Base-by-base conservation (phyloP, 164 flowering plant genomes). In the Vitis amurensis region DNA sequence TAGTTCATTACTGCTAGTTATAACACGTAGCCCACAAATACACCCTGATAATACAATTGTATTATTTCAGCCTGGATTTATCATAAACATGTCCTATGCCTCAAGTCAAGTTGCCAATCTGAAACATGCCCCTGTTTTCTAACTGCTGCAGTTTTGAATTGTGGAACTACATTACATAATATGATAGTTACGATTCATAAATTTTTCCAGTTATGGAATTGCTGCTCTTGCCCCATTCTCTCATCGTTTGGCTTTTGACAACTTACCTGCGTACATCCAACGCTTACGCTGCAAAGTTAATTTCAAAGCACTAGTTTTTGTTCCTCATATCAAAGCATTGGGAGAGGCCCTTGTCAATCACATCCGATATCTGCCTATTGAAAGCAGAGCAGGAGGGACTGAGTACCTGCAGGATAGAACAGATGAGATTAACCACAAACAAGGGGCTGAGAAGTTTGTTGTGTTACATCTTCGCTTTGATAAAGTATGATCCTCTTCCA, bases 171-270 rank as follows among this genome's bases (percentile, higher is more conserved):
- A 27, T 51, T 52, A 15, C 14, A 8, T 12, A 16, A 14, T 15
- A 14, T 30, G 12, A n/a, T 8, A 15, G 11, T 15, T 49, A 29
- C 4, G 5, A 47, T 62, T 9, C 10, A 48, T 58, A 69, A 29
- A 3, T 16, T 72, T 53, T 31, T 76, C 56, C 89, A 95, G 98
- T 53, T 87, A 90, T 72, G 97, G 98, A 10, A 86, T 96, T 81
- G 97, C 97, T 77, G 98, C 99, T 51, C 84, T 96, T 74, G 76
- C 99, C 9, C 99, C 99, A 47, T 96, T 96, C 83, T 96, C 99
- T 50, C 99, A 96, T 69, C 99, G 99, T 11, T 74, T 96, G 78
- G 86, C 95, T 62, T 96, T 96, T 74, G 88, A 96, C 66, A 82
- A 85, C 74, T 68, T 96, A 86, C 89, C 99, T 1, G 11, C 60